These are phyloP conservation scores for Uncinocarpus reesii DNA, from an alignment of 2,329 filamentous ascomycete species.

Conservation along the genomic window DNA sequence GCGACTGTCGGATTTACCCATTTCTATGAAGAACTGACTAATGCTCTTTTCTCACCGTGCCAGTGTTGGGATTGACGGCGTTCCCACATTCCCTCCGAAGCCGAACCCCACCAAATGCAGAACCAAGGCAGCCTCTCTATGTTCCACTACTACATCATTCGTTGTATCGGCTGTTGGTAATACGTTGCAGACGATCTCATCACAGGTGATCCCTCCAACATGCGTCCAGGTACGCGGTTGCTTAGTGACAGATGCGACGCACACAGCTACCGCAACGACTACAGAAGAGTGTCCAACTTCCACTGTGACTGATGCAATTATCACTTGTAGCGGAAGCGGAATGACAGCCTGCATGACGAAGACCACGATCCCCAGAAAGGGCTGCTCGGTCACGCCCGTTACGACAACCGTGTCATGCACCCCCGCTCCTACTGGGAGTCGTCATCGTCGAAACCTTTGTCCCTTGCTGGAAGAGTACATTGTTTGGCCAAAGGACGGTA, in stretches of 20 bases:
- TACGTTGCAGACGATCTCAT: slow-evolving; percentile 9
- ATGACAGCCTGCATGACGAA: slow-evolving; percentile 10
- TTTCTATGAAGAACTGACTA: not conserved
- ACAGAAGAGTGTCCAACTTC: slow-evolving; percentile 9
- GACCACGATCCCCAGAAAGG: slow-evolving; percentile 8
- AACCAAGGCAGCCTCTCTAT: slow-evolving; percentile 12
- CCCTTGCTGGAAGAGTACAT: not conserved
- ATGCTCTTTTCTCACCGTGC: not conserved
- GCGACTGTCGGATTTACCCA: not conserved
- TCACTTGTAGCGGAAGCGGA: slow-evolving; percentile 13
- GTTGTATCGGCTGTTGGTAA: slow-evolving; percentile 10
- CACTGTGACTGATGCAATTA: slow-evolving; percentile 9
- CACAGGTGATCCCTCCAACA: slow-evolving; percentile 7
- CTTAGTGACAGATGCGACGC: slow-evolving; percentile 7
- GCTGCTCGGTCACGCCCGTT: slow-evolving; percentile 11
- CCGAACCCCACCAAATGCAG: slow-evolving; percentile 9
- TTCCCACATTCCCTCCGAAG: slow-evolving; percentile 11
- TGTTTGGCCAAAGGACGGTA: slow-evolving; percentile 10
- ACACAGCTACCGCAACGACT: slow-evolving; percentile 2
- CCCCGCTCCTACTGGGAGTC: slow-evolving; percentile 9
- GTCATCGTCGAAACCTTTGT: slow-evolving; percentile 7
- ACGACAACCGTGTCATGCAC: slow-evolving; percentile 13
- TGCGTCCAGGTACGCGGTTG: slow-evolving; percentile 13
- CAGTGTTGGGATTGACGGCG: slow-evolving; percentile 9
- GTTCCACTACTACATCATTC: slow-evolving; percentile 9